A percentile compares a stretch with the other conserved stretches of the same genome.
These are phyloP conservation scores for Fusarium longipes DNA, from an alignment of 2,329 filamentous ascomycete species.

Conservation along the genomic window DNA sequence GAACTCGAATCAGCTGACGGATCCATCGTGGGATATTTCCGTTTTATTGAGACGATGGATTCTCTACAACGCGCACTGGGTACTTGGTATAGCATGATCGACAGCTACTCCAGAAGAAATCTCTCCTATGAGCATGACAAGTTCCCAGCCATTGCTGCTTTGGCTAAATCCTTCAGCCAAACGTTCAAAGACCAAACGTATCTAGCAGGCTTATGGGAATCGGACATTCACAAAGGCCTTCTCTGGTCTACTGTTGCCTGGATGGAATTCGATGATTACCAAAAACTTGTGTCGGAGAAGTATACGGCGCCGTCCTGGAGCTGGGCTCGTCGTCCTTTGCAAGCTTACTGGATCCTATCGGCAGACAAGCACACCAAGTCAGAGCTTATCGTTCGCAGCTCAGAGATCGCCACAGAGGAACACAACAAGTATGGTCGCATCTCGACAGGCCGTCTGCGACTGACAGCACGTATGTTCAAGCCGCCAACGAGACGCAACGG, in stretches of 20 bases:
- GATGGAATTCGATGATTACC: not conserved
- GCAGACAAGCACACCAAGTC: accelerated
- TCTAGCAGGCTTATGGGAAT: not conserved
- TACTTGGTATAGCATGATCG: accelerated
- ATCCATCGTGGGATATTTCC: accelerated
- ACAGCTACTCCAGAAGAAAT: accelerated
- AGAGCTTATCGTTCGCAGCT: accelerated
- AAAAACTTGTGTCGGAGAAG: accelerated
- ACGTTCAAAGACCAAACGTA: accelerated
- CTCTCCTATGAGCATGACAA: not conserved
- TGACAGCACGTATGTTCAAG: not conserved
- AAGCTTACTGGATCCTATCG: not conserved
- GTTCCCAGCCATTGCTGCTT: not conserved
- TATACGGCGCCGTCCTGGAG: not conserved
- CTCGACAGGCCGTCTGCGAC: not conserved
- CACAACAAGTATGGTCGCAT: not conserved
- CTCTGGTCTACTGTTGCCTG: not conserved
- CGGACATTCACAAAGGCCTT: not conserved
- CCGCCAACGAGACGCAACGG: accelerated
- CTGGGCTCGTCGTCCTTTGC: accelerated
- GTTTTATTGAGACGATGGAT: accelerated
- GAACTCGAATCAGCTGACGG: not conserved
- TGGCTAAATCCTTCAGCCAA: not conserved
- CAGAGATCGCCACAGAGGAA: accelerated
- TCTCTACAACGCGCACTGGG: accelerated